These are phyloP conservation scores for Podospora anserina DNA, from an alignment of 495 filamentous ascomycete genomes.

Conservation along the genomic window DNA sequence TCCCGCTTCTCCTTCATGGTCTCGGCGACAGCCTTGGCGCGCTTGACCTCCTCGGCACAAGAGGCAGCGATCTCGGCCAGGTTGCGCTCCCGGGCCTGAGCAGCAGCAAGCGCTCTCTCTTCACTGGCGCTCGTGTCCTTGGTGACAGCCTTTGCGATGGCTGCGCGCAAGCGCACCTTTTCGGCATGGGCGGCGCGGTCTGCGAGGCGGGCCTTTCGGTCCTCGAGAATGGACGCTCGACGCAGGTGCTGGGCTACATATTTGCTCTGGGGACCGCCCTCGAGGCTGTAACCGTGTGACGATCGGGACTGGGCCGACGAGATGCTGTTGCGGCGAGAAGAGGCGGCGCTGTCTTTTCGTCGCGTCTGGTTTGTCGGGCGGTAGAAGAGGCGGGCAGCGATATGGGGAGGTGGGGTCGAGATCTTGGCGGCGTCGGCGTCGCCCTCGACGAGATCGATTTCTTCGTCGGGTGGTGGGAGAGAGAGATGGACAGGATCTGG, in stretches of 20 bases:
- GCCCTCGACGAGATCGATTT: slow-evolving; percentile 28
- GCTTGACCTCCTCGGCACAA: slow-evolving; percentile 91
- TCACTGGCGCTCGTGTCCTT: slow-evolving; percentile 62
- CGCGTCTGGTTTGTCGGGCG: slow-evolving; percentile 60
- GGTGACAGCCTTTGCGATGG: slow-evolving; percentile 74
- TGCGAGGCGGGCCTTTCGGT: slow-evolving; percentile 86
- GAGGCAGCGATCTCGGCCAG: slow-evolving; percentile 88
- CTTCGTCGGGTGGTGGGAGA: slow-evolving; percentile 37
- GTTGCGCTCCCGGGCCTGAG: slow-evolving; percentile 84
- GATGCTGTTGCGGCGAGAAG: slow-evolving; percentile 83
- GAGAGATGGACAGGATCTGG: slow-evolving; percentile 34
- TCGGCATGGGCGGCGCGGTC: slow-evolving; percentile 94
- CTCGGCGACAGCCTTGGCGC: slow-evolving; percentile 90
- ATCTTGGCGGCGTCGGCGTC: slow-evolving; percentile 37
- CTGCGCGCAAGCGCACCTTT: slow-evolving; percentile 88
- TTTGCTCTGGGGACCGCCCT: slow-evolving; percentile 67
- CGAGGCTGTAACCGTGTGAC: slow-evolving; percentile 58
- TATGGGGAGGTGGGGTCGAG: slow-evolving; percentile 70
- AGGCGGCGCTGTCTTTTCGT: slow-evolving; percentile 79
- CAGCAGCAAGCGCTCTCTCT: slow-evolving; percentile 83
- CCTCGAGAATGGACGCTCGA: slow-evolving; percentile 86
- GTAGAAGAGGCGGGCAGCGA: slow-evolving; percentile 78
- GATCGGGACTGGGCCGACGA: slow-evolving; percentile 76
- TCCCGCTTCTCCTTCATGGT: slow-evolving; percentile 88
- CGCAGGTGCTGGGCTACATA: slow-evolving; percentile 87